Percentiles rank a stretch among this genome's conserved stretches.
phyloP scores from a whole-genome alignment of 2,329 filamentous ascomycete species.

The Colletotrichum australisinense region DNA sequence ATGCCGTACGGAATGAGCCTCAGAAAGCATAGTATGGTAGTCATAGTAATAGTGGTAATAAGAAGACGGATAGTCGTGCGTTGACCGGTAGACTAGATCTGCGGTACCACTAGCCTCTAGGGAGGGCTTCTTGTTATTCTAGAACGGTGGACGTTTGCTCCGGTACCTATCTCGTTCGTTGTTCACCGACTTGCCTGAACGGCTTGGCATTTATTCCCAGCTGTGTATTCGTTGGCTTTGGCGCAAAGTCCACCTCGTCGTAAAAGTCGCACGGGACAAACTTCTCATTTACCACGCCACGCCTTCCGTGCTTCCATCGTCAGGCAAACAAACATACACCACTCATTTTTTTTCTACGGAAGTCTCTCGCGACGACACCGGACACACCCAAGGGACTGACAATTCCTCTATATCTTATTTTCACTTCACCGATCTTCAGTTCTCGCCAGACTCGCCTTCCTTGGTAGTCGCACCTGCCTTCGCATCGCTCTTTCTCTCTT shows the following conservation, averaged over 20 bases:
- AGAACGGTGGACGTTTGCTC: background rate
- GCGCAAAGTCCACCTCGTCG: background rate
- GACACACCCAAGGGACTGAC: background rate
- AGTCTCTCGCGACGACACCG: background rate
- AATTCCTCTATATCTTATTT: background rate
- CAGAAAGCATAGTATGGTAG: no score
- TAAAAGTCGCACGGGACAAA: background rate
- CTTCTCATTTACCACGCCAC: background rate
- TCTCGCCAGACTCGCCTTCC: background rate
- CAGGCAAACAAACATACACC: background rate
- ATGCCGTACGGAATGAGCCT: no score
- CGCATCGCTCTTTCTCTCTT: background rate
- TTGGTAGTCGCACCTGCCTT: background rate
- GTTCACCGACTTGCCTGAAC: no score
- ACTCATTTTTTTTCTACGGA: background rate
- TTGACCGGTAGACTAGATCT: background rate
- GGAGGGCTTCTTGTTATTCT: background rate
- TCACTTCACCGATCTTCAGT: background rate
- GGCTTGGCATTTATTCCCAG: background rate
- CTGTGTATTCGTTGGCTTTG: background rate
- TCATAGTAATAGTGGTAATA: no score
- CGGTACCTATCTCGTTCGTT: no score
- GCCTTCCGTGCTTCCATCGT: background rate
- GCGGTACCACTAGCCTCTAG: background rate
- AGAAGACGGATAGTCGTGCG: no score